Conservation (phyloP, 1,139 yeast genomes). For the Meyerozyma smithsonii region DNA sequence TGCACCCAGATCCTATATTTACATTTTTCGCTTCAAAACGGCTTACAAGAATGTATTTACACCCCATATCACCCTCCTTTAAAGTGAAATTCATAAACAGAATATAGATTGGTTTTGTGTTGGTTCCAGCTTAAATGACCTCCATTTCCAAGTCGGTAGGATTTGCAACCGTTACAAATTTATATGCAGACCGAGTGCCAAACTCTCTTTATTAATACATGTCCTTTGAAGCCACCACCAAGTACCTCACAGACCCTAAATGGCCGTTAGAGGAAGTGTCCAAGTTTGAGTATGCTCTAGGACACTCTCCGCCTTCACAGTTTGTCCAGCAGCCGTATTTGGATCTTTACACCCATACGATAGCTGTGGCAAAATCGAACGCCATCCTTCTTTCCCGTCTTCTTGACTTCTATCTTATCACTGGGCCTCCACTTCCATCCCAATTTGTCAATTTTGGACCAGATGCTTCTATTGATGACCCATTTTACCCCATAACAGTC, state of each 20-base stretch:
- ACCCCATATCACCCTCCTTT: no score
- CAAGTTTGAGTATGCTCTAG: neutral
- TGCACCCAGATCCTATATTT: no score
- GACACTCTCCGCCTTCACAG: neutral
- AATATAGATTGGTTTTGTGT: no score
- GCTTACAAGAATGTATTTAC: no score
- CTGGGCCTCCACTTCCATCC: neutral
- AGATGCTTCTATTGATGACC: neutral
- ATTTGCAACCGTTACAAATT: neutral
- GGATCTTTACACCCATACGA: neutral
- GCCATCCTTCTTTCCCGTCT: neutral
- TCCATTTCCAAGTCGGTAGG: no score
- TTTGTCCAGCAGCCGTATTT: neutral
- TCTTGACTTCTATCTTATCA: neutral
- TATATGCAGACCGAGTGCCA: neutral
- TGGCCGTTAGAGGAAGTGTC: conserved; percentile 1
- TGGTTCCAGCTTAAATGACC: no score
- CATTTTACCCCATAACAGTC: conserved; percentile 2
- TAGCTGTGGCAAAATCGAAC: neutral
- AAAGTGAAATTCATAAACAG: no score
- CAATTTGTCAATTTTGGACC: neutral
- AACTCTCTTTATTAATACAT: neutral
- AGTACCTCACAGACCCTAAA: conserved; percentile 1
- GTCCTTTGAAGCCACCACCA: conserved; percentile 2
- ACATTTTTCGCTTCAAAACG: no score